Evolutionary conservation across 805 yeast genomes (phyloP).

Genomic region (Geotrichum ghanense): DNA sequence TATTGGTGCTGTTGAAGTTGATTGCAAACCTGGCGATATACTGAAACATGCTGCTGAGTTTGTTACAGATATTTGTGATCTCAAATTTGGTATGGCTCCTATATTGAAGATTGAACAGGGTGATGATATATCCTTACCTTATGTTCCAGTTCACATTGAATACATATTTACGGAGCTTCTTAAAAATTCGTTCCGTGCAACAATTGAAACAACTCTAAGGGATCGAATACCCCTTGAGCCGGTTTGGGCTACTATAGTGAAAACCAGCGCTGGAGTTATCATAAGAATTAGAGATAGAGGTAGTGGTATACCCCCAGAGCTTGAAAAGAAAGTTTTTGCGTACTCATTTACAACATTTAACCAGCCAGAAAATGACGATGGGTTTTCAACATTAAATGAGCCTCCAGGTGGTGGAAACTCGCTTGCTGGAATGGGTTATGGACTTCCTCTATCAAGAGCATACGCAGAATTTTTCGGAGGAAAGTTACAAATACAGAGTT

Average conservation of each 20-base stretch:
- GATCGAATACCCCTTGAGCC: constrained; percentile 26
- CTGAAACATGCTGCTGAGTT: constrained; percentile 55
- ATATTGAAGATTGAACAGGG: constrained; percentile 46
- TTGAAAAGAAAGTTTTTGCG: constrained; percentile 61
- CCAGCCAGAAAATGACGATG: constrained; percentile 44
- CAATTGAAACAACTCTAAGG: constrained; percentile 49
- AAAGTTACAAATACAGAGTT: constrained; percentile 51
- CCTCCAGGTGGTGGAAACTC: constrained; percentile 63
- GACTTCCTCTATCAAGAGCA: constrained; percentile 72
- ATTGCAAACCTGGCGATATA: constrained; percentile 51
- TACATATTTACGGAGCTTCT: constrained; percentile 78
- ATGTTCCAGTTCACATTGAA: constrained; percentile 78
- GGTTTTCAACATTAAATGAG: constrained; percentile 44
- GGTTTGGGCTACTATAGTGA: constrained; percentile 37
- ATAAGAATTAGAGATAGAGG: constrained; percentile 79
- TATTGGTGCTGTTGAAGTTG: constrained; percentile 57
- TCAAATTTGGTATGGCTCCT: constrained; percentile 74
- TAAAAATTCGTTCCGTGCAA: constrained; percentile 82
- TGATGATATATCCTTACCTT: constrained; percentile 56
- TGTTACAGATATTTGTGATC: constrained; percentile 71
- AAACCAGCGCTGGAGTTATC: constrained; percentile 41
- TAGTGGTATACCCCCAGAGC: constrained; percentile 68
- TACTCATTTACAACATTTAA: constrained; percentile 77
- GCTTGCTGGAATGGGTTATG: constrained; percentile 95
- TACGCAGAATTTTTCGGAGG: constrained; percentile 70